These are phyloP conservation scores for Trematosphaeria pertusa DNA, from an alignment of 2,329 filamentous ascomycete genomes.

Conservation along the genomic window DNA sequence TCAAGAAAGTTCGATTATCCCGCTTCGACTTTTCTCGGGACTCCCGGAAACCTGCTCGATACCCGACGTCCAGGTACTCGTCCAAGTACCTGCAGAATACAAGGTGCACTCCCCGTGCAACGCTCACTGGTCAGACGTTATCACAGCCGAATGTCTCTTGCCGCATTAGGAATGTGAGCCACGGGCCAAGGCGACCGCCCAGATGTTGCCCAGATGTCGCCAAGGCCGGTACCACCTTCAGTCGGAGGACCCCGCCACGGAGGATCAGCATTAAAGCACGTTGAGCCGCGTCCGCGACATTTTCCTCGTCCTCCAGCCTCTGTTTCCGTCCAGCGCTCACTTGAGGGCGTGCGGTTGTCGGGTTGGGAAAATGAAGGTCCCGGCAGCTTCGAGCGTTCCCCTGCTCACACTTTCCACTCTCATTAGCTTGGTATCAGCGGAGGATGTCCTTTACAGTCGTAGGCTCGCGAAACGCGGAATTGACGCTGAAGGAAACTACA, in stretches of 20 bases:
- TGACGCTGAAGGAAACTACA: slow-evolving; percentile 42
- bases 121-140: slow-evolving; percentile 35
- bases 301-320: no score
- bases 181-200: slow-evolving; percentile 27
- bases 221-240: slow-evolving; percentile 17
- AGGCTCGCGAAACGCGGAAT: slow-evolving; percentile 40
- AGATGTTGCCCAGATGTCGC: slow-evolving; percentile 26
- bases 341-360: slow-evolving; percentile 8
- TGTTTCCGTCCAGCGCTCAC: neutral
- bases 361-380: slow-evolving; percentile 31
- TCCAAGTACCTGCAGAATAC: slow-evolving; percentile 3
- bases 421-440: slow-evolving; percentile 21
- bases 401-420: slow-evolving; percentile 30
- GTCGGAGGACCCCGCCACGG: slow-evolving; percentile 9
- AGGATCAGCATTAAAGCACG: slow-evolving; percentile 17
- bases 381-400: slow-evolving; percentile 15
- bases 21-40: neutral
- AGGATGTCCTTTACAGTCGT: slow-evolving; percentile 40
- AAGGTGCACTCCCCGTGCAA: slow-evolving; percentile 22
- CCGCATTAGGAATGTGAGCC: slow-evolving; percentile 31
- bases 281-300: neutral
- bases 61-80: slow-evolving; percentile 5
- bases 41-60: slow-evolving; percentile 1
- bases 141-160: slow-evolving; percentile 23
- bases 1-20: no score